phyloP scores from a whole-genome alignment of 192 early-diverging fungal species.

The Helicostylum pulchrum region DNA sequence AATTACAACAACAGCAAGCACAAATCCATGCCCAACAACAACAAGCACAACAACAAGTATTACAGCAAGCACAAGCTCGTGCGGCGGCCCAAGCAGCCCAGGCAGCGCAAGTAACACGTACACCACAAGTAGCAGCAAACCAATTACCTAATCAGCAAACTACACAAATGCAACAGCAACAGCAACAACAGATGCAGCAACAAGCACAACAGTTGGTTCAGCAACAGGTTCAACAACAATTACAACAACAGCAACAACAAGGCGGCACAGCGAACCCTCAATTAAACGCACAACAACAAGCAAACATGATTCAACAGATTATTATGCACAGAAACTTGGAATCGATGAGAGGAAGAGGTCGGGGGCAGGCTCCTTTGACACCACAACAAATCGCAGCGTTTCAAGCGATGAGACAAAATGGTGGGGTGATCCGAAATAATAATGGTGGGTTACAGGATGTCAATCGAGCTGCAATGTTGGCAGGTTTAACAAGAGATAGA shows the following conservation, averaged over 20 bases:
- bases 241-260: slow-evolving; percentile 4
- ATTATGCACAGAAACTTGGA: slow-evolving; percentile 26
- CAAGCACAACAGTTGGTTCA: too few species aligned
- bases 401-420: slow-evolving; percentile 13
- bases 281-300: slow-evolving; percentile 24
- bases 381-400: slow-evolving; percentile 26
- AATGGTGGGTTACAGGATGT: background rate
- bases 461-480: background rate
- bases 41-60: slow-evolving; percentile 4
- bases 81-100: slow-evolving; percentile 3
- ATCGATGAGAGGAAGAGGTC: slow-evolving; percentile 25
- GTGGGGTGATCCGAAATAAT: background rate
- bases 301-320: slow-evolving; percentile 19
- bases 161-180: background rate
- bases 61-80: slow-evolving; percentile 15
- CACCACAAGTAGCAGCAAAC: background rate
- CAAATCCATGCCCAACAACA: slow-evolving; percentile 8
- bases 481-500: slow-evolving; percentile 3
- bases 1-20: slow-evolving; percentile 7
- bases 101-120: background rate
- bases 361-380: slow-evolving; percentile 24
- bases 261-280: slow-evolving; percentile 5
- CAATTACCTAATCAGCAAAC: background rate
- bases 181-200: too few species aligned
- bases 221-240: background rate